Base-by-base conservation (phyloP, 1,139 yeast genomes). In the Taiozyma sp. region DNA sequence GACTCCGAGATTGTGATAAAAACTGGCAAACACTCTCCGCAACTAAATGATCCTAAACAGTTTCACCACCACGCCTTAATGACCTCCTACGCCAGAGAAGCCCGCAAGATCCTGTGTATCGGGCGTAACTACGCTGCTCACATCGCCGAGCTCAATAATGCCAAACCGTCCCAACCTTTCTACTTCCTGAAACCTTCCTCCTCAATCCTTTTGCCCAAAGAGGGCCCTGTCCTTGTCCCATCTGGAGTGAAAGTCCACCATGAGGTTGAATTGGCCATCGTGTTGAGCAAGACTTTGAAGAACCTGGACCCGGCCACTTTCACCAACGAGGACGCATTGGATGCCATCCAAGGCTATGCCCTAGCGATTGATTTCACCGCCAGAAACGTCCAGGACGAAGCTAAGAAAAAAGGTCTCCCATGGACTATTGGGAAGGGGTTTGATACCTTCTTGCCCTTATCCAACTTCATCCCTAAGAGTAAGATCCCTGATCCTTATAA, bases 371-470 rank as follows among this genome's bases (percentile, higher is more conserved):
- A 93, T 67, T 78, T 93, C 78, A 93, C 99, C 9, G 99, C 97
- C 0, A 80, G 99, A 67, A 91, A 92, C 64, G 96, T 93, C 36
- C 99, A 93, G 70, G 92, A 87, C 63, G 97, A 86, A 65, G 97
- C 97, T 48, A 95, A 93, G 70, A 80, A 79, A 72, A 90, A 90
- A 68, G 98, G 99, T 2, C 76, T 93, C 52, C 99, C 99, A 14
- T 93, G 99, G 99, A 73, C 95, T 6, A 89, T 92, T 60, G 96
- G 95, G 41, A 95, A 93, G 68, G 99, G 99, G 0, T 93, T 91
- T 66, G 99, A 93, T 66, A 93, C 99, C 0, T 93, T 93, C 68
- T 75, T 89, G 65, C 99, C 99, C 2, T 70, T 93, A 24, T 84
- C 96, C 9, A 70, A 74, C 29, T 81, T 83, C 59, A 84, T 93